These are phyloP conservation scores for Pecoramyces ruminantium DNA, from an alignment of 192 early-diverging fungal genomes.

Conservation along the genomic window DNA sequence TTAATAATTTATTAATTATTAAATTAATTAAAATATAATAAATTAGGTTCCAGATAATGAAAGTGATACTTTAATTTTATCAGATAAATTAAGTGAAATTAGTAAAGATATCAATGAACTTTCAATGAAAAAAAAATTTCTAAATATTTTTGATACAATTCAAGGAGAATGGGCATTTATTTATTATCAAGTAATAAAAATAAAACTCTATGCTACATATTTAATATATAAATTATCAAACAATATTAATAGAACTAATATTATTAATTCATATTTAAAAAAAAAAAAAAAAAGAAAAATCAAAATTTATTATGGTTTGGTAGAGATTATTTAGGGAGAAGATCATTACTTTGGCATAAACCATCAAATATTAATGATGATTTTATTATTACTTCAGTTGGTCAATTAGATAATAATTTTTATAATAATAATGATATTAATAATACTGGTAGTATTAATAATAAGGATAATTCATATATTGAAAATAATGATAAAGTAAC, in stretches of 20 bases:
- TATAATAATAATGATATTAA: not conserved
- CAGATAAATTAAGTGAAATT: constrained; percentile 13
- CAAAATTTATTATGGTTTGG: constrained; percentile 51
- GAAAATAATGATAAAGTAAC: not conserved
- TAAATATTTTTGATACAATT: constrained; percentile 27
- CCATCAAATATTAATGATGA: constrained; percentile 1
- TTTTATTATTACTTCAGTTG: not conserved
- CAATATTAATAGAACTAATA: no score
- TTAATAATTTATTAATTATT: no score
- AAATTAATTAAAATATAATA: no score
- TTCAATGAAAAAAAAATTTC: constrained; percentile 7
- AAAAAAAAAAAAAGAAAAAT: constrained; percentile 9
- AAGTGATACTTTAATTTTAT: constrained; percentile 43
- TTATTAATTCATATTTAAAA: no score
- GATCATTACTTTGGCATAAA: constrained; percentile 53
- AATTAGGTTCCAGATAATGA: constrained; percentile 6
- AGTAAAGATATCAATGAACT: constrained; percentile 5
- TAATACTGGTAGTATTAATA: not conserved
- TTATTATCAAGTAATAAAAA: constrained; percentile 45
- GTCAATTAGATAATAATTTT: constrained; percentile 13
- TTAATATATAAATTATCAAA: no score
- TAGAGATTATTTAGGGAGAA: constrained; percentile 68
- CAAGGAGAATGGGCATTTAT: constrained; percentile 74
- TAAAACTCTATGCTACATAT: no score
- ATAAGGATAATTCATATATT: constrained; percentile 6